These are phyloP conservation scores for Arxiozyma bovina DNA, from an alignment of 1,139 yeast species.

Conservation along the genomic window DNA sequence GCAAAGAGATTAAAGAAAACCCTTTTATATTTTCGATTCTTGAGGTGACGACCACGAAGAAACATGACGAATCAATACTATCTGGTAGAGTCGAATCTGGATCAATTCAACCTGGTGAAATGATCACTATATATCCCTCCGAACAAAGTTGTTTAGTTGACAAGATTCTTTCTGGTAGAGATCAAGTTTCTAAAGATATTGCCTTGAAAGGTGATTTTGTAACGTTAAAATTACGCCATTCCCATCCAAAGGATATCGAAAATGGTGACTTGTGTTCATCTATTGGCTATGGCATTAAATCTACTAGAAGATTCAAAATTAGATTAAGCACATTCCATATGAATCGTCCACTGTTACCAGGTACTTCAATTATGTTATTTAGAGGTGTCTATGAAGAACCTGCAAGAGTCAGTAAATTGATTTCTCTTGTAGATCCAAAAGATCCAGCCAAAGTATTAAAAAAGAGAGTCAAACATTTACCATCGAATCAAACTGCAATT, in stretches of 20 bases:
- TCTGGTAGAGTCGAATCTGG: conserved; percentile 75
- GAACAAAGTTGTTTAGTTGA: conserved; percentile 40
- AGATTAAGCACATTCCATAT: conserved; percentile 61
- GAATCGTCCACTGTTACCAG: conserved; percentile 66
- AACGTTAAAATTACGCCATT: conserved; percentile 46
- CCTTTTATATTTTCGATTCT: conserved; percentile 36
- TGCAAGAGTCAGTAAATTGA: conserved; percentile 54
- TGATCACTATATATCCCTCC: conserved; percentile 53
- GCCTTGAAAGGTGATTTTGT: conserved; percentile 69
- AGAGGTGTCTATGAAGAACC: conserved; percentile 75
- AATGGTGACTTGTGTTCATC: conserved; percentile 69
- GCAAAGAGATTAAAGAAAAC: conserved; percentile 21
- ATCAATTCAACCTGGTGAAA: conserved; percentile 66
- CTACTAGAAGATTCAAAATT: conserved; percentile 46
- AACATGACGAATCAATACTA: conserved; percentile 30
- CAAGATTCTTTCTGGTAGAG: conserved; percentile 31
- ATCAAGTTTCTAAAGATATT: conserved; percentile 28
- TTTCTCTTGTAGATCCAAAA: conserved; percentile 41
- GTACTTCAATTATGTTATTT: conserved; percentile 74
- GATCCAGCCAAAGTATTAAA: conserved; percentile 36
- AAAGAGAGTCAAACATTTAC: conserved; percentile 60
- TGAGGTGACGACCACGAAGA: conserved; percentile 31
- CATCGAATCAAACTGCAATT: conserved; percentile 62
- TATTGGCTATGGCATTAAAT: conserved; percentile 39
- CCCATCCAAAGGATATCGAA: conserved; percentile 44